Conservation (phyloP, 1,284 basidiomycete genomes). For the Trichosporon ovoides region DNA sequence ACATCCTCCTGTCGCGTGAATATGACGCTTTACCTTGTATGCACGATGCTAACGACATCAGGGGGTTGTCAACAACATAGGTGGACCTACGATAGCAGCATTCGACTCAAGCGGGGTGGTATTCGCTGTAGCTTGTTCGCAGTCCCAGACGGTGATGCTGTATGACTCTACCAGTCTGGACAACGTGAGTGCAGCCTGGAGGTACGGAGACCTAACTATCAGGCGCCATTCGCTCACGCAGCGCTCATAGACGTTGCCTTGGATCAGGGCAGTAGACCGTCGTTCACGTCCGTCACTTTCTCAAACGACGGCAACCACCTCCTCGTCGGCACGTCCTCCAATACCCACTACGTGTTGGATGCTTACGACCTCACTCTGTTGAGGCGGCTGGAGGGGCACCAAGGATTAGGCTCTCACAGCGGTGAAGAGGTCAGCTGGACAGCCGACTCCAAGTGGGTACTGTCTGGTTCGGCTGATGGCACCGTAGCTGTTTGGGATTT, state of each 20-base stretch:
- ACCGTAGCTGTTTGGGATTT: slow-evolving; percentile 73
- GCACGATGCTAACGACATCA: slow-evolving; percentile 22
- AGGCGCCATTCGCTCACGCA: slow-evolving; percentile 73
- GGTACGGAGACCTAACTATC: neutral
- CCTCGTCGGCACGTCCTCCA: slow-evolving; percentile 84
- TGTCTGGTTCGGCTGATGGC: slow-evolving; percentile 70
- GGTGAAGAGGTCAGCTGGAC: slow-evolving; percentile 90
- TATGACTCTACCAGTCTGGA: slow-evolving; percentile 88
- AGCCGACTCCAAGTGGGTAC: slow-evolving; percentile 79
- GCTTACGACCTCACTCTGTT: slow-evolving; percentile 76
- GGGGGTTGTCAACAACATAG: slow-evolving; percentile 53
- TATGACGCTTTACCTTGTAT: neutral
- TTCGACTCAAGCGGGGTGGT: slow-evolving; percentile 86
- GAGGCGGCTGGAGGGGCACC: slow-evolving; percentile 74
- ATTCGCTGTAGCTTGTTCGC: slow-evolving; percentile 87
- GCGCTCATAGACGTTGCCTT: slow-evolving; percentile 75
- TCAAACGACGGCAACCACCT: slow-evolving; percentile 84
- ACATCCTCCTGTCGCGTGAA: slow-evolving; percentile 62
- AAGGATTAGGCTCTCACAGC: slow-evolving; percentile 73
- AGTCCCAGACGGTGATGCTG: slow-evolving; percentile 69
- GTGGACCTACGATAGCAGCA: slow-evolving; percentile 71
- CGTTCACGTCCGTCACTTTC: slow-evolving; percentile 86
- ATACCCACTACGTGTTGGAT: slow-evolving; percentile 88
- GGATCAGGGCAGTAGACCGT: slow-evolving; percentile 67
- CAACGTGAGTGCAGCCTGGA: slow-evolving; percentile 57